Evolutionary conservation across 164 flowering plant genomes (phyloP), one percentile per base, ranked within the genome.

Genomic region (Magnolia changhungtana): DNA sequence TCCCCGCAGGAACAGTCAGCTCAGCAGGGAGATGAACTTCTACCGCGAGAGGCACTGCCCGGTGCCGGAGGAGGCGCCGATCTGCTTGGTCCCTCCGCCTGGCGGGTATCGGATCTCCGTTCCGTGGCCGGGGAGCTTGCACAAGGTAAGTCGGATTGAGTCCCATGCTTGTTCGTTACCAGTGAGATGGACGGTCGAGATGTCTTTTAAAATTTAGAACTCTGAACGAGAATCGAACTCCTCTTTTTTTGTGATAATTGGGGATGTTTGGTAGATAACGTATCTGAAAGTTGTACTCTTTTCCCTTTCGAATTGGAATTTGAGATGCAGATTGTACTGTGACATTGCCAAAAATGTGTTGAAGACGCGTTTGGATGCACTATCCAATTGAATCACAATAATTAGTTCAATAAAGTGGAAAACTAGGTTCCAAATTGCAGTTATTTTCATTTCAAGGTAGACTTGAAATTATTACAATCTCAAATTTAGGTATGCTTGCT

Each of bases 41-140:
- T 94, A 96, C 75, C 75, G 98, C 73, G 99, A 96, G 81, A 76
- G 99, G 50, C 98, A 96, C 72, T 94, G 99, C 51, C 98, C 98
- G 10, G 9, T 14, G 80, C 91, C 91, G 18, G 89, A 89, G 76
- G 91, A 90, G 71, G 81, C 91, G 52, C 93, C 91, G 20, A 85
- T 96, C 27, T 92, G 99, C 83, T 84, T 96, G 87, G 85, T 94
- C 67, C 94, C 97, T 8, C 89, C 93, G 29, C 96, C 98, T 4
- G 29, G 78, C 6, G 99, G 97, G 1, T 96, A 96, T 76, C 84
- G 80, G 77, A 83, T 92, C 78, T 81, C 98, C 0, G 97, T 92
- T 11, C 89, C 72, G 73, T 94, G 99, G 97, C 98, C 97, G 3
- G 89, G 91, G 61, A 94, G 97, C 88, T 82, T 96, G 84, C 89